Evolutionary conservation across 495 filamentous ascomycete genomes (phyloP), one percentile per base, ranked within the genome.

Genomic region (Aspergillus heteromorphus): DNA sequence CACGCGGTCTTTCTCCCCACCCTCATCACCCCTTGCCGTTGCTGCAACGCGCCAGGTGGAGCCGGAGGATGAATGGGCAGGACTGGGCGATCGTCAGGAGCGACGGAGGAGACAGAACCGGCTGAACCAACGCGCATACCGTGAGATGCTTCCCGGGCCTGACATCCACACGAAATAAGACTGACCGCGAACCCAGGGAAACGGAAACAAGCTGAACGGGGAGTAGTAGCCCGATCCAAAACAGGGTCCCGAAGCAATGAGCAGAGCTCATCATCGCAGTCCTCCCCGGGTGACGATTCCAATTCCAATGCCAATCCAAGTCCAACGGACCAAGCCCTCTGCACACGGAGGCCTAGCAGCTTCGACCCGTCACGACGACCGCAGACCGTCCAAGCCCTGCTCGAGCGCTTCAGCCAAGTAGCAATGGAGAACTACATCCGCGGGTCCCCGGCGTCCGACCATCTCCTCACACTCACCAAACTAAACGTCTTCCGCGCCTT

Each of bases 401-500:
- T 68, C 16, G 30, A 55, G 6, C 38, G 48, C 25, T 69, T 72
- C 57, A 66, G 65, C 53, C 45, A 55, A 25, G 43, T 55, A n/a
- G 68, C 68, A 21, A 61, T 62, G 25, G 53, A 66, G 41, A 68
- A 63, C 56, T 72, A 69, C 47, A 55, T 63, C 23, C 56, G 57
- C 14, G 65, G 67, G 14, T 60, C 59, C 45, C 70, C 71, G 0
- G 58, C 65, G 36, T 41, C 68, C 40, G 73, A 76, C 49, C 69
- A 74, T 45, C 72, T 77, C 14, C 57, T 76, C n/a, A 67, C 63
- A 7, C 63, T 77, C 38, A 65, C 66, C 38, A 68, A 71, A 58
- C 57, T 73, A 40, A 77, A 77, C 45, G 67, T 75, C 49, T 74
- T 72, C 57, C 70, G 72, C 27, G 74, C 71, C 23, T 71, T 68